Evolutionary conservation across 1,139 yeast genomes (phyloP), one percentile per base, ranked within the genome.

Genomic region (Yamadazyma triangularis): DNA sequence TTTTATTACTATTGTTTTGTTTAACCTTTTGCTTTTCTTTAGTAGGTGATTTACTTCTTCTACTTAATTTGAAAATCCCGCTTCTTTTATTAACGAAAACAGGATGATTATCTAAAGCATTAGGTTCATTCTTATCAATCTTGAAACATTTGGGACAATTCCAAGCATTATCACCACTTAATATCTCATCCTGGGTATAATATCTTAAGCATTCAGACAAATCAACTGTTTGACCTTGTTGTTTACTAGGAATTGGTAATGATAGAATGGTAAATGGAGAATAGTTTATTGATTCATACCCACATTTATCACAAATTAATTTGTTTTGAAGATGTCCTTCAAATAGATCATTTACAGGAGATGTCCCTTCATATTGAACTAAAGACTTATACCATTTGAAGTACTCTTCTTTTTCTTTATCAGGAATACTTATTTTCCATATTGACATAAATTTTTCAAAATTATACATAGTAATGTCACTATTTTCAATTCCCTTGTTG

Each of bases 141-240:
- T 64, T 60, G 26, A 70, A 64, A 58, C 93, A 83, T 33, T 70
- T 69, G 2, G 91, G 86, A 57, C 93, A 83, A 39, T 74, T 68
- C 93, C 93, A 83, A 7, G 85, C 82, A 53, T 83, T 80, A 19
- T 81, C 88, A 12, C 84, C 87, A 8, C 75, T 70, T 31, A 83
- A 56, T 1, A 78, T 54, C 51, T 83, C 93, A 37, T 82, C 85
- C 38, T 73, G 73, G 1, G 83, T 79, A 50, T 77, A 82, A 50
- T 79, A 70, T 27, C 72, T 64, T 34, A 83, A 69, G 47, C 93
- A 83, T 39, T 79, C 82, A 25, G 77, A 73, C 30, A 78, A 51
- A 31, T 71, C 64, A 13, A 69, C 65, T 4, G 62, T 41, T 20
- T 47, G 44, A 18, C 44, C 45, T 23, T 42, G 37, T 11, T 44